A percentile compares a stretch with the other conserved stretches of the same genome.
phyloP scores from a whole-genome alignment of 768 basidiomycete species.

The Cubamyces lactineus region DNA sequence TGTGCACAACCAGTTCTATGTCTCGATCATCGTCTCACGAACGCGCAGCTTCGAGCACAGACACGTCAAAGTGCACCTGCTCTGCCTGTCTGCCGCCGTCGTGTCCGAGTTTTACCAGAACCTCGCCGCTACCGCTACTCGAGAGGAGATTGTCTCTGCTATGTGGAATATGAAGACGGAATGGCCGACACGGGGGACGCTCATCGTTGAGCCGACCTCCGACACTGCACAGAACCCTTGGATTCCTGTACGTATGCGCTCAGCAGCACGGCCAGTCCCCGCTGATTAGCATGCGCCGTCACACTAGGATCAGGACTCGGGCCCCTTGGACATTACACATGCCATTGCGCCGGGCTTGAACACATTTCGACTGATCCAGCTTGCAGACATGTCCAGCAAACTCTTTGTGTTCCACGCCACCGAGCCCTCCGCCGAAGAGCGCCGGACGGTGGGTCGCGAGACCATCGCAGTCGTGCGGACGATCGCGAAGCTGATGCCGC shows the following conservation, averaged over 20 bases:
- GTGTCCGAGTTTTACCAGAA: constrained; percentile 17
- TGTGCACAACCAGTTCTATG: background rate
- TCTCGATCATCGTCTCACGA: background rate
- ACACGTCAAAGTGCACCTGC: constrained; percentile 22
- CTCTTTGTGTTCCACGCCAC: constrained; percentile 31
- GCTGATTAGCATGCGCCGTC: background rate
- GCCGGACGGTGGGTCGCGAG: background rate
- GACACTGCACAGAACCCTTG: constrained; percentile 1
- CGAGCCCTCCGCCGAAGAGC: constrained; percentile 19
- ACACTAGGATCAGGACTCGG: constrained; percentile 16
- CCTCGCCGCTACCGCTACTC: constrained; percentile 7
- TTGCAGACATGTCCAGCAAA: constrained; percentile 24
- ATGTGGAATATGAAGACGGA: constrained; percentile 23
- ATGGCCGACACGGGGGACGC: constrained; percentile 26
- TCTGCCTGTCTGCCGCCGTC: constrained; percentile 23
- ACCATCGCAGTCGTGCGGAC: background rate
- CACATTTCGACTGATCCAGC: constrained; percentile 27
- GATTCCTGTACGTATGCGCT: constrained; percentile 14
- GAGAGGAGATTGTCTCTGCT: constrained; percentile 15
- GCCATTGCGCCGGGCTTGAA: constrained; percentile 27
- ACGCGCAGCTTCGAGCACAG: constrained; percentile 8
- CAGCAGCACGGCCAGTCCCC: background rate
- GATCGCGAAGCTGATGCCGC: background rate
- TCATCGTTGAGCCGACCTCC: constrained; percentile 20
- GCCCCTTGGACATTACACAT: constrained; percentile 28